Base-by-base conservation (phyloP, 2,329 filamentous ascomycete species). In the Scedosporium minutisporum region DNA sequence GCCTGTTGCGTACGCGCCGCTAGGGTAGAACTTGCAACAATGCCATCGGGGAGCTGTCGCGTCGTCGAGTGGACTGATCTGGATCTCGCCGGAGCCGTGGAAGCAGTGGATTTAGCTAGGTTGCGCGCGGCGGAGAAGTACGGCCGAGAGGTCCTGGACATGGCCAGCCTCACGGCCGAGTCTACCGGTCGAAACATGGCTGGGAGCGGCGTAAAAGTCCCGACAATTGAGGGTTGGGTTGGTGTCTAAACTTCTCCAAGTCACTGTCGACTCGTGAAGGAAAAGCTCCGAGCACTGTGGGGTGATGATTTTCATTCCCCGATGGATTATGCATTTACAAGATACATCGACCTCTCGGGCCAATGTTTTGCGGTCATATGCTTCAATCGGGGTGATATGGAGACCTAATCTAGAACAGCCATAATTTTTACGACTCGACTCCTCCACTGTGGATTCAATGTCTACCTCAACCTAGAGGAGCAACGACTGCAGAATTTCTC, bases 91-190 rank as follows among this genome's bases (percentile, higher is more conserved):
- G 58, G 18, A 42, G 29, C 23, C 25, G 18, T 25, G 38, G 18
- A 44, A 51, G 21, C 5, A 58, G 60, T 21, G 46, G n/a, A 46
- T 27, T 53, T 29, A 57, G 57, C 29, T 58, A 21, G 38, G 38
- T 42, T 38, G 46, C 27, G 18, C 21, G 58, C 44, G 23, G 61
- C 23, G 14, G 53, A 29, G 6, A 57, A 58, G 61, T 63, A 65
- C 53, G 21, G 58, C 6, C 63, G 65, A 25, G 59, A 63, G 33
- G 65, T 23, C 6, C 64, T 58, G 12, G 65, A 63, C 21, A 63
- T 61, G 25, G 64, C 65, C 16, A 66, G 63, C 58, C 65, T 64
- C 61, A 65, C 62, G 60, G 65, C 64, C 42, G 64, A 63, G 41
- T 66, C 63, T 38, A 66, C 51, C 57, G 63, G 63, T 10, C 64